A percentile compares a stretch with the other conserved stretches of the same genome.
Evolutionary conservation across 192 early-diverging fungal species (phyloP).

Genomic region (Lobosporangium transversale): DNA sequence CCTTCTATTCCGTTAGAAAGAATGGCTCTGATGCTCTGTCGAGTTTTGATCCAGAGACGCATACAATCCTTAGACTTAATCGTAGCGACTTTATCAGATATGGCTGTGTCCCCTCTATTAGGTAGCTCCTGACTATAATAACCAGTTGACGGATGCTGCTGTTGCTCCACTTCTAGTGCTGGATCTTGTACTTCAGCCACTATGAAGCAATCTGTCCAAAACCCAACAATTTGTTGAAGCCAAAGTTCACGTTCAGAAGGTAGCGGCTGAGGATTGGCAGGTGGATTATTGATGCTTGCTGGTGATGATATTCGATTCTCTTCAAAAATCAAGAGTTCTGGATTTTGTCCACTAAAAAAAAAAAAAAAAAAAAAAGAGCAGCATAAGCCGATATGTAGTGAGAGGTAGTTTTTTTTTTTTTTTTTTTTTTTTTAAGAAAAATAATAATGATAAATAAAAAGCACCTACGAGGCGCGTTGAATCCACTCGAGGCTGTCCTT

Average conservation of each 20-base stretch:
- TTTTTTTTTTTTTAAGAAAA: too few species aligned
- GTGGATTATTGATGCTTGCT: not conserved
- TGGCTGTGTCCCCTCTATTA: not conserved
- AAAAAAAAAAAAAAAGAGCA: not conserved
- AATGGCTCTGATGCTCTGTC: not conserved
- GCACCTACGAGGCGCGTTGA: slow-evolving; percentile 20
- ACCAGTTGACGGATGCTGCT: not conserved
- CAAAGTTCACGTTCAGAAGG: slow-evolving; percentile 17
- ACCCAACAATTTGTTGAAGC: slow-evolving; percentile 28
- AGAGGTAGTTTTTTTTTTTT: too few species aligned
- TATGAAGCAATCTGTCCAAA: slow-evolving; percentile 16
- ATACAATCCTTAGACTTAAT: slow-evolving; percentile 14
- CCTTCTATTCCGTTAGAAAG: not conserved
- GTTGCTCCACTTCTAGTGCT: too few species aligned
- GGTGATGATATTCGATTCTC: too few species aligned
- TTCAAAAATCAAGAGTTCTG: slow-evolving; percentile 14
- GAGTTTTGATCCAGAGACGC: slow-evolving; percentile 24
- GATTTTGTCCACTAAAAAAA: slow-evolving; percentile 22
- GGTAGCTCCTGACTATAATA: not conserved
- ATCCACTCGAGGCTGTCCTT: slow-evolving; percentile 39
- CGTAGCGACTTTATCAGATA: too few species aligned
- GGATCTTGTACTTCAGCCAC: not conserved
- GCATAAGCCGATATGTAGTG: not conserved
- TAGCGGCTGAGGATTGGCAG: too few species aligned
- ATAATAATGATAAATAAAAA: not conserved